phyloP scores from a whole-genome alignment of 2,329 filamentous ascomycete species.

The Bipolaris gigantea region DNA sequence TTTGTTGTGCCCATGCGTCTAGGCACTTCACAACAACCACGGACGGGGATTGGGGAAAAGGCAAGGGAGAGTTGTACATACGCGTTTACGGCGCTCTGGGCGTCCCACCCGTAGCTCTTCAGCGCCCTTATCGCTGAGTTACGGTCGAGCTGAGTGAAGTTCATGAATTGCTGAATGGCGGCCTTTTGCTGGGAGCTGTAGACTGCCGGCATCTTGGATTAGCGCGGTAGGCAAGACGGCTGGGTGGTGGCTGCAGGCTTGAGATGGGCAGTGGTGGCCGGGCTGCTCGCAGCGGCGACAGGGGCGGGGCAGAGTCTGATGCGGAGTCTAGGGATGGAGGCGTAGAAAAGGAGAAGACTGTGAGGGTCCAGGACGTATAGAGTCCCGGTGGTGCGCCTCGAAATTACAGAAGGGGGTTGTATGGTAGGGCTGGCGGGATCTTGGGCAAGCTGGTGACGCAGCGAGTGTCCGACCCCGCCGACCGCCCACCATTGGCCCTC shows the following conservation, averaged over 20 bases:
- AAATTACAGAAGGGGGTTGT: slow-evolving; percentile 3
- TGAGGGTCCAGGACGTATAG: neutral
- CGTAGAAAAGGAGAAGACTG: neutral
- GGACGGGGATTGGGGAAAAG: neutral
- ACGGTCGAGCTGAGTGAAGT: slow-evolving; percentile 50
- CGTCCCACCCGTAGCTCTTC: slow-evolving; percentile 52
- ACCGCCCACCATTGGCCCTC: slow-evolving; percentile 20
- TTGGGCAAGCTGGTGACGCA: slow-evolving; percentile 23
- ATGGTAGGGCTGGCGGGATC: slow-evolving; percentile 9
- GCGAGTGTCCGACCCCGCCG: slow-evolving; percentile 20
- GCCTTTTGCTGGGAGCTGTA: slow-evolving; percentile 52
- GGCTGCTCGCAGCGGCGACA: neutral
- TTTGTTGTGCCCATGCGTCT: neutral
- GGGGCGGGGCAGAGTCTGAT: neutral
- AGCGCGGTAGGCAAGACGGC: slow-evolving; percentile 13
- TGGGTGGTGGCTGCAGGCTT: neutral
- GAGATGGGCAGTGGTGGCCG: slow-evolving; percentile 8
- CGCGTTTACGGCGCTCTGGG: slow-evolving; percentile 50
- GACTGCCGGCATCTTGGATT: slow-evolving; percentile 50
- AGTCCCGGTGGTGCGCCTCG: neutral
- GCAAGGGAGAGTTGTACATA: slow-evolving; percentile 40
- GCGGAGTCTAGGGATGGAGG: neutral
- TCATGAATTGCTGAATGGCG: slow-evolving; percentile 50
- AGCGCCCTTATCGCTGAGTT: slow-evolving; percentile 50
- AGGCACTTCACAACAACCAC: neutral